Conservation (phyloP, 78 protist species). For the Bigelowiella natans region DNA sequence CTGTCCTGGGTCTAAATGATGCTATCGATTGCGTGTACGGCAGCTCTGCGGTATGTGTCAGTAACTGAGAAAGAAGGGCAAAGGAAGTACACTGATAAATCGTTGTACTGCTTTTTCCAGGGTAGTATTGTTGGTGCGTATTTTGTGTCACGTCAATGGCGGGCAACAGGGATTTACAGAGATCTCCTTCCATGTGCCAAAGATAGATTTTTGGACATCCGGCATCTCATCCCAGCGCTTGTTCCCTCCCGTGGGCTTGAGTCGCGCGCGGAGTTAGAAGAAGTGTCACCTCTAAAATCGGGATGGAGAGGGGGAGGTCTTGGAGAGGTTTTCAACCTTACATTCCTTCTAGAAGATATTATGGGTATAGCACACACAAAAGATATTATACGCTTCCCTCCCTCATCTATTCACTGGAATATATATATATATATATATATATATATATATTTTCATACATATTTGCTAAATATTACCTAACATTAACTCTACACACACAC, state of each 20-base stretch:
- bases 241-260: not conserved
- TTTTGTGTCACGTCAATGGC: not conserved
- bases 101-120: no score
- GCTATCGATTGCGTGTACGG: conserved; percentile 3
- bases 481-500: not conserved
- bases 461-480: not conserved
- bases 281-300: no score
- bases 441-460: not conserved
- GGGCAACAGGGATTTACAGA: not conserved
- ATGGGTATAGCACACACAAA: no score
- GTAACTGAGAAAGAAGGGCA: no score
- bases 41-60: not conserved
- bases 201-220: not conserved
- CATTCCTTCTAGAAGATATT: not conserved
- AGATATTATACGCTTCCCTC: no score
- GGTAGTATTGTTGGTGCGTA: not conserved
- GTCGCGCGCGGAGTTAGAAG: not conserved
- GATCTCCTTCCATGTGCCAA: not conserved
- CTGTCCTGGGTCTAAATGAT: not conserved
- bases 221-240: not conserved
- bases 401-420: no score
- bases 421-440: not conserved
- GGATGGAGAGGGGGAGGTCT: not conserved
- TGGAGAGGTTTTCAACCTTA: not conserved
- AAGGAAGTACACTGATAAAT: no score